A percentile compares a stretch with the other conserved stretches of the same genome.
Conservation (phyloP, 345 rosid genomes). For the Aegle marmelos region DNA sequence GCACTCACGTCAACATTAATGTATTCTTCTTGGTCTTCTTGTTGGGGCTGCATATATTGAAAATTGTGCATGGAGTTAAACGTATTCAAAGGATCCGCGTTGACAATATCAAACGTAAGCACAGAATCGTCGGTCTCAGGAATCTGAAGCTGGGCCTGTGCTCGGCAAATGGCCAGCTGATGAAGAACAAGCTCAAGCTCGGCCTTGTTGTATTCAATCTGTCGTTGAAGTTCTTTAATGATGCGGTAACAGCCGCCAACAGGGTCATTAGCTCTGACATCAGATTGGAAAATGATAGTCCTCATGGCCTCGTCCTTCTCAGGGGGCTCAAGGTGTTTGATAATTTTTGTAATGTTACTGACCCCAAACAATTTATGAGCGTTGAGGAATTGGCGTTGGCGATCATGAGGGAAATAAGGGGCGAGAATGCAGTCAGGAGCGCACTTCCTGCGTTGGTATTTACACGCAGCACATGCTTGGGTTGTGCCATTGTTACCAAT, state of each 20-base stretch:
- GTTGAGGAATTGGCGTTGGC: conserved; percentile 80
- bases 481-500: conserved; percentile 32
- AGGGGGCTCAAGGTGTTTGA: conserved; percentile 53
- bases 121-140: conserved; percentile 31
- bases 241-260: conserved; percentile 77
- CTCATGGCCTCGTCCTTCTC: conserved; percentile 85
- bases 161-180: conserved; percentile 58
- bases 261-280: conserved; percentile 83
- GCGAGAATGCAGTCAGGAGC: conserved; percentile 93
- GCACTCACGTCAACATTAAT: not conserved
- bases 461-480: conserved; percentile 97
- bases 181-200: conserved; percentile 80
- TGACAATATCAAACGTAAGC: conserved; percentile 19
- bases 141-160: conserved; percentile 34
- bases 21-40: conserved; percentile 23
- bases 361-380: conserved; percentile 95
- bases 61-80: conserved; percentile 20
- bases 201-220: conserved; percentile 61
- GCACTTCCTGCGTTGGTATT: conserved; percentile 92
- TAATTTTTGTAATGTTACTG: conserved; percentile 83
- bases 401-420: conserved; percentile 89
- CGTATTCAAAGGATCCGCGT: conserved; percentile 3
- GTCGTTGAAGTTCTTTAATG: conserved; percentile 59
- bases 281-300: conserved; percentile 81
- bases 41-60: conserved; percentile 29